Evolutionary conservation across 768 basidiomycete species (phyloP).

Genomic region (Suillus clintonianus): DNA sequence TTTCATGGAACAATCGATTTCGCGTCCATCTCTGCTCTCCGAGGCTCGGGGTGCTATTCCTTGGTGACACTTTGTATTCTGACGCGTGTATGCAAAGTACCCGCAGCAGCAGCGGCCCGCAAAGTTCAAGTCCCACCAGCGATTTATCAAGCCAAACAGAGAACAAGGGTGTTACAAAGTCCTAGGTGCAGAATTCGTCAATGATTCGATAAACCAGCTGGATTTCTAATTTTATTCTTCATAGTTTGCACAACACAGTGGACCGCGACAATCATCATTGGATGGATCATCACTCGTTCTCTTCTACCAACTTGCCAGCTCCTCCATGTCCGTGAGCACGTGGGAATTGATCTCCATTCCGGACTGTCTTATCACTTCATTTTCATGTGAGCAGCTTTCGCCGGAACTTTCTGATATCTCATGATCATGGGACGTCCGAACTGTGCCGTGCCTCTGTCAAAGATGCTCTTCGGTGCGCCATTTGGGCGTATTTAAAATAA

Average conservation of each 20-base stretch:
- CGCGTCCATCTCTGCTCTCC: background rate
- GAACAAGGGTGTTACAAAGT: background rate
- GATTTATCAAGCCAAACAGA: constrained; percentile 4
- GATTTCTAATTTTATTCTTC: background rate
- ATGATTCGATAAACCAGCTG: background rate
- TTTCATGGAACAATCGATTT: no score
- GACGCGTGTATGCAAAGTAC: background rate
- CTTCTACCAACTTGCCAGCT: no score
- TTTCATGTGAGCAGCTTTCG: background rate
- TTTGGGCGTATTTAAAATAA: constrained; percentile 1
- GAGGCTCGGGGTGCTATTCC: background rate
- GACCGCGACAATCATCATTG: no score
- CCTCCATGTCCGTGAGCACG: no score
- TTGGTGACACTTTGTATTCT: constrained; percentile 26
- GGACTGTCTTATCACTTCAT: background rate
- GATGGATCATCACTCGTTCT: background rate
- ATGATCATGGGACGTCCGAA: constrained; percentile 20
- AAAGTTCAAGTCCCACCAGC: background rate
- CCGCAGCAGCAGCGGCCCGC: background rate
- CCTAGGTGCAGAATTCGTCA: background rate
- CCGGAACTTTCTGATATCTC: constrained; percentile 12
- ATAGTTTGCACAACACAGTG: background rate
- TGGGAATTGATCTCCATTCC: background rate
- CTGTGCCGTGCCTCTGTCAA: constrained; percentile 12
- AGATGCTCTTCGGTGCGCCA: background rate